These are phyloP conservation scores for Venturia aucupariae DNA, from an alignment of 2,329 filamentous ascomycete species.

Conservation along the genomic window DNA sequence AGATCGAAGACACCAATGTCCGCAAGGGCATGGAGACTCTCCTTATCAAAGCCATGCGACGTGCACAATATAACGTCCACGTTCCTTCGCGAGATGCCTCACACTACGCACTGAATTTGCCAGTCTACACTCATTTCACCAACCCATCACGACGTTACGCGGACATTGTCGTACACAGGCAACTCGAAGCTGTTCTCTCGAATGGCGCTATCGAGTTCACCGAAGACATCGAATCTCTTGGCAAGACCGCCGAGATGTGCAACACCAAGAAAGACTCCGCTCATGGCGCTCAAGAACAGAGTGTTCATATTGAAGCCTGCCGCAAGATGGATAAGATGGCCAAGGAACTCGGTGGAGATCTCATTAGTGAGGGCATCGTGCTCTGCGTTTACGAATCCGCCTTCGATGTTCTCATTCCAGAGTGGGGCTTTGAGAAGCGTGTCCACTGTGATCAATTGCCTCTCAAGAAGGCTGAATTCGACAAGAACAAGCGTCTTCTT, in stretches of 20 bases:
- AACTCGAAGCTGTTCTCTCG: constrained; percentile 79
- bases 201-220: constrained; percentile 73
- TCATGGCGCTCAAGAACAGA: constrained; percentile 95
- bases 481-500: constrained; percentile 88
- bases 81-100: constrained; percentile 74
- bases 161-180: constrained; percentile 90
- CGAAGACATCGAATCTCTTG: constrained; percentile 79
- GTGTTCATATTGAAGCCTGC: constrained; percentile 96
- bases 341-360: constrained; percentile 76
- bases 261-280: constrained; percentile 99
- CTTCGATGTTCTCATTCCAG: constrained; percentile 94
- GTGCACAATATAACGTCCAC: constrained; percentile 88
- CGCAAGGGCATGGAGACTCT: constrained; percentile 98
- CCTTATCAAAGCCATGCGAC: constrained; percentile 88
- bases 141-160: constrained; percentile 91
- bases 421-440: constrained; percentile 98
- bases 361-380: constrained; percentile 92
- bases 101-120: constrained; percentile 88
- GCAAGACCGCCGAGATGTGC: constrained; percentile 89
- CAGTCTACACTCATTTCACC: constrained; percentile 95
- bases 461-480: constrained; percentile 97
- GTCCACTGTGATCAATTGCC: constrained; percentile 98
- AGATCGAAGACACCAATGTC: constrained; percentile 77
- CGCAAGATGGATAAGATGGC: constrained; percentile 89
- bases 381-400: constrained; percentile 97